phyloP scores from a whole-genome alignment of 2,329 filamentous ascomycete genomes.

The Colletotrichum tropicicola region DNA sequence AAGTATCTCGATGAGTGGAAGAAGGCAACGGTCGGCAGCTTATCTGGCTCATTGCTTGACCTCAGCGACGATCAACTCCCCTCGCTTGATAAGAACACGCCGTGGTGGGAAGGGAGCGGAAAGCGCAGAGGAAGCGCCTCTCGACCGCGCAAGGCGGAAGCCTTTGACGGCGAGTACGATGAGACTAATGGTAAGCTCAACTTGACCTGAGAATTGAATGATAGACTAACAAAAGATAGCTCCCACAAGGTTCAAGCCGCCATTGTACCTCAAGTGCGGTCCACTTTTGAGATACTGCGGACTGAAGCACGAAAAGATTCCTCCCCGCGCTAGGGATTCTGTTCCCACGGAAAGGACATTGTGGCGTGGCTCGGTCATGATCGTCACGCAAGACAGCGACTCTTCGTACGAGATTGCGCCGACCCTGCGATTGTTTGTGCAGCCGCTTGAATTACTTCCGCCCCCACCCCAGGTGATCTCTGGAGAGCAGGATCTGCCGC shows the following conservation, averaged over 20 bases:
- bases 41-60: conserved; percentile 68
- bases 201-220: neutral
- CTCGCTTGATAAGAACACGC: conserved; percentile 58
- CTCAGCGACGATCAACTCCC: conserved; percentile 52
- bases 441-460: conserved; percentile 83
- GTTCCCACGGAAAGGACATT: conserved; percentile 71
- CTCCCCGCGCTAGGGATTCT: conserved; percentile 46
- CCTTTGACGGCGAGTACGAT: conserved; percentile 75
- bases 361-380: conserved; percentile 95
- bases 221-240: conserved; percentile 41
- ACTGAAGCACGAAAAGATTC: conserved; percentile 70
- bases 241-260: conserved; percentile 81
- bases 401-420: conserved; percentile 86
- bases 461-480: conserved; percentile 77
- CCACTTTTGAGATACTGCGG: conserved; percentile 92
- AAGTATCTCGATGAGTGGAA: conserved; percentile 78
- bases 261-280: conserved; percentile 87
- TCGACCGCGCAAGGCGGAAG: conserved; percentile 65
- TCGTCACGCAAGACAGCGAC: conserved; percentile 85
- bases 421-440: conserved; percentile 83
- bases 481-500: conserved; percentile 71
- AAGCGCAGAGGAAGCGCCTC: conserved; percentile 57
- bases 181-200: conserved; percentile 62
- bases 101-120: conserved; percentile 80
- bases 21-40: conserved; percentile 69